A percentile compares a stretch with the other conserved stretches of the same genome.
Evolutionary conservation across 139 green algal species (phyloP).

Genomic region (Pleodorina starrii): DNA sequence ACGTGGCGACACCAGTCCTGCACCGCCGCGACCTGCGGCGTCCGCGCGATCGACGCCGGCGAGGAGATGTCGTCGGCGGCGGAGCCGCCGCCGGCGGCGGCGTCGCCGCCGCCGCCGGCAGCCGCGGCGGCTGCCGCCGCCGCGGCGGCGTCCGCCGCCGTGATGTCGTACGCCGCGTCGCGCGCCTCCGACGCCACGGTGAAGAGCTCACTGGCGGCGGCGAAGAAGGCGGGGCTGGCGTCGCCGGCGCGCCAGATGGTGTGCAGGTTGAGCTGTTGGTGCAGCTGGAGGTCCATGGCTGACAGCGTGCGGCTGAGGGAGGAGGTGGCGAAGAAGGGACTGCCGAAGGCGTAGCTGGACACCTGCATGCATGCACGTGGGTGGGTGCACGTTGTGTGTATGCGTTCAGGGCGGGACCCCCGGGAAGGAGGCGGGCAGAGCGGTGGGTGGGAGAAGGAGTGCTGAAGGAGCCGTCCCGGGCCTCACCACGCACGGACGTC

Average conservation of each 20-base stretch:
- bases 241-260: constrained; percentile 35
- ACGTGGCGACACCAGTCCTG: constrained; percentile 40
- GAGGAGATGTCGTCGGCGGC: neutral
- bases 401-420: too few species aligned
- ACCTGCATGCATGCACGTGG: constrained; percentile 50
- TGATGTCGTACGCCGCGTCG: neutral
- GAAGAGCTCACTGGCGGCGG: constrained; percentile 47
- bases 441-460: too few species aligned
- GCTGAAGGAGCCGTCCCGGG: too few species aligned
- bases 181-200: constrained; percentile 31
- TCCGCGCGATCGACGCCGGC: neutral
- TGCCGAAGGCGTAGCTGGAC: constrained; percentile 49
- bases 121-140: neutral
- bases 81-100: too few species aligned
- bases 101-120: neutral
- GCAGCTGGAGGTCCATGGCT: neutral
- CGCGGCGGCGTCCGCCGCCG: neutral
- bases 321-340: constrained; percentile 47
- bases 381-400: too few species aligned
- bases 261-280: constrained; percentile 14
- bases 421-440: too few species aligned
- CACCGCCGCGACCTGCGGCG: neutral
- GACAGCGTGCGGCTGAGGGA: constrained; percentile 21
- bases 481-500: too few species aligned
- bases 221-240: constrained; percentile 26